Evolutionary conservation across 345 rosid species (phyloP), one percentile per base, ranked within the genome.

Genomic region (Psidium friedrichsthalianum): DNA sequence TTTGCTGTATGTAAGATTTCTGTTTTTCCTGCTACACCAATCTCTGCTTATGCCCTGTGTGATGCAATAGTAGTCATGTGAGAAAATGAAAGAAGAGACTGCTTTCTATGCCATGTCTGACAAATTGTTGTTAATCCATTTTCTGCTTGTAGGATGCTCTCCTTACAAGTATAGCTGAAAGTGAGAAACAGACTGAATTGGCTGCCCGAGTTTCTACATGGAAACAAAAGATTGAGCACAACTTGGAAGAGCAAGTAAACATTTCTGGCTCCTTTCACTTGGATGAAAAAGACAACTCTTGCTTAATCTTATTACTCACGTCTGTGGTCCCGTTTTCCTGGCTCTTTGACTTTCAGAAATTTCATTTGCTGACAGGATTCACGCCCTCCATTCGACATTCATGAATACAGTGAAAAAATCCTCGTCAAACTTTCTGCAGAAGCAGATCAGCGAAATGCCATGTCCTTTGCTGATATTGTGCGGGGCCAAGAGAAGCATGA

Each of bases 141-240:
- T n/a, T 74, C 74, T 83, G 82, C 49, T 16, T 56, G 86, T 90
- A 97, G 99, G 99, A 97, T 90, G 94, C 97, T 87, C 96, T 97
- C 57, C 98, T 96, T 42, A 98, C 95, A 74, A 96, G 94, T 90
- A 94, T 97, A 90, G 98, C 99, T 86, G 96, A 95, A 91, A 91
- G 85, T 51, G 99, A 96, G 92, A 97, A 92, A 86, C 98, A 94
- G 90, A 93, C 96, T n/a, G 99, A 95, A 89, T 87, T 96, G 88
- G 98, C 98, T 88, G 92, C 95, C 87, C 96, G 98, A 51, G 98
- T 96, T 84, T 93, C 98, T 69, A 88, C 94, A 1, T 97, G 99
- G 99, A 96, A 95, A 91, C 98, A 94, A 87, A 97, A 95, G 85
- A 96, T 97, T 83, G 99, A 97, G 90, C 90, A 87, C 84, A 95